Evolutionary conservation across 148 eudicot species (phyloP).

Genomic region (Amaranthus hypochondriacus): DNA sequence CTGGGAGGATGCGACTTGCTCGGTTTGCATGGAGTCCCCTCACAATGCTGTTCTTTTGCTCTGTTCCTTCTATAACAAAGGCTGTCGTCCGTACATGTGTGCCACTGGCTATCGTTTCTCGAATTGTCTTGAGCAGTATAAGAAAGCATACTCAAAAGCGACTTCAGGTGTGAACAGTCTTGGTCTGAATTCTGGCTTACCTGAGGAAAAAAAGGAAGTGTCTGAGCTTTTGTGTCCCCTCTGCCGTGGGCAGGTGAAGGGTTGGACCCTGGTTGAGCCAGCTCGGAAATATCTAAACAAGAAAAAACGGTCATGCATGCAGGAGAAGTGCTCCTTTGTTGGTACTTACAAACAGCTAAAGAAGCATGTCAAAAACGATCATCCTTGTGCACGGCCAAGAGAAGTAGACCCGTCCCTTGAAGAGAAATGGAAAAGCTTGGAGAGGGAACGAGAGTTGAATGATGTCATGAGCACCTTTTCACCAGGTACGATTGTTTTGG

Average conservation of each 20-base stretch:
- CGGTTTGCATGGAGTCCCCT: constrained; percentile 55
- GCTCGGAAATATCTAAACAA: constrained; percentile 60
- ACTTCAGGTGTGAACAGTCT: constrained; percentile 21
- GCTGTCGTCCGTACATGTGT: constrained; percentile 69
- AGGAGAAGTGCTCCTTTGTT: constrained; percentile 60
- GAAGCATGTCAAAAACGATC: constrained; percentile 63
- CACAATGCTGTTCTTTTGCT: constrained; percentile 60
- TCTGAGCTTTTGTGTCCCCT: constrained; percentile 69
- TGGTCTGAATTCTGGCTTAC: constrained; percentile 18
- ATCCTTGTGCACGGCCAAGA: constrained; percentile 63
- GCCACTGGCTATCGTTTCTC: constrained; percentile 50
- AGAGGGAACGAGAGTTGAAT: constrained; percentile 52
- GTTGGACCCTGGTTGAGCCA: constrained; percentile 73
- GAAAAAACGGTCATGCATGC: constrained; percentile 63
- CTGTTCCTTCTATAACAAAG: constrained; percentile 49
- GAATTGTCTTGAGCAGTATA: constrained; percentile 53
- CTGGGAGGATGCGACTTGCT: constrained; percentile 51
- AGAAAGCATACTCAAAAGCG: constrained; percentile 46
- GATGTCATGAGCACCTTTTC: constrained; percentile 73
- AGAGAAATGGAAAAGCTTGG: constrained; percentile 74
- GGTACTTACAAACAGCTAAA: constrained; percentile 66
- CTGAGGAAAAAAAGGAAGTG: constrained; percentile 29
- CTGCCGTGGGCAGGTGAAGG: constrained; percentile 90
- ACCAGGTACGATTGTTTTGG: constrained; percentile 65
- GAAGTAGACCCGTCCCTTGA: constrained; percentile 71